Base-by-base conservation (phyloP, 2,329 filamentous ascomycete species). In the Ophiostoma ips region DNA sequence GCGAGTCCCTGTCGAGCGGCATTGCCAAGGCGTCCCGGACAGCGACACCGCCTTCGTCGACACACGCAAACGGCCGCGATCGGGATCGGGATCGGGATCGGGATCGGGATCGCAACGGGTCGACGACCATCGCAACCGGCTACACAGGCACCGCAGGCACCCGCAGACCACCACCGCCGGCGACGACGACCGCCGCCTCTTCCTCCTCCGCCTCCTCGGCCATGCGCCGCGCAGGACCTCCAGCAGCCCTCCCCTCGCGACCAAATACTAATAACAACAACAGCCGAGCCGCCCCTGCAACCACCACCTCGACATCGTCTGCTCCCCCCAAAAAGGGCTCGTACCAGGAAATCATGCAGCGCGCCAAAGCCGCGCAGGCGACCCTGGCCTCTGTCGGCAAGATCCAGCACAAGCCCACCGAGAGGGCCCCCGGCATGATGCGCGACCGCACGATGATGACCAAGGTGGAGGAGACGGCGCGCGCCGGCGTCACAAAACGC, bases 341-440 rank as follows among this genome's bases (percentile, higher is more conserved):
- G 0, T 89, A 79, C 62, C 77, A 80, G 35, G 83, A 87, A 59
- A 83, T 87, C 53, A 72, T 89, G 66, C 81, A 81, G 50, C 75
- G 82, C 56, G 85, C 79, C 31, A 79, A 84, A 59, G 77, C 77
- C 53, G 81, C 77, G 12, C 77, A 84, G 58, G 70, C 68, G 36
- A 69, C 67, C 37, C 75, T 77, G 68, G 74, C 70, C n/a, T 74
- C 75, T 57, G 71, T 83, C 21, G 83, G 82, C 50, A 79, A 78
- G 57, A 85, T 87, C 56, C 83, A 86, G 61, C 83, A 87, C 63
- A 87, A 87, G 61, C 72, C 81, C 18, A 75, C 80, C 2, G 83
- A 84, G 57, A 83, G 79, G 59, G 64, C 73, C n/a, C 66, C 73
- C 7, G 70, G 66, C 53, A 83, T 71, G 62, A 83, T 71, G 62